Evolutionary conservation across 2,329 filamentous ascomycete genomes (phyloP).

Genomic region (Fusarium sulawesiense): DNA sequence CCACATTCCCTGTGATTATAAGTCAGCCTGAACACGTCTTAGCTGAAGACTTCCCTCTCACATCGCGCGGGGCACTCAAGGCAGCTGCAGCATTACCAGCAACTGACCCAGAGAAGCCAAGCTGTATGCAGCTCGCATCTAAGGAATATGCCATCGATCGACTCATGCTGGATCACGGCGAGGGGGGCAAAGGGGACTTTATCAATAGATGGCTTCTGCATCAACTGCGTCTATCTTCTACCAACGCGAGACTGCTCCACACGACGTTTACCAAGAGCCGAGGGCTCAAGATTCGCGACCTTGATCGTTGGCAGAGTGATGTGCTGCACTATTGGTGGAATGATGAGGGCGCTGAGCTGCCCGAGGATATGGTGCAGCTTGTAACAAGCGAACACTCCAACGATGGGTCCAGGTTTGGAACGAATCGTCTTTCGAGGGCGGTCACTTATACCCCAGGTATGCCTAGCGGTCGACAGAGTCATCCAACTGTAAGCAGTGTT

Average conservation of each 20-base stretch:
- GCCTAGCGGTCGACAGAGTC: slow-evolving; percentile 8
- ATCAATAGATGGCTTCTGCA: slow-evolving; percentile 66
- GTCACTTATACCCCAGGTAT: slow-evolving; percentile 43
- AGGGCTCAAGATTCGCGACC: slow-evolving; percentile 50
- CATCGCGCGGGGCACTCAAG: slow-evolving; percentile 56
- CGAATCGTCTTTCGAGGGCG: slow-evolving; percentile 45
- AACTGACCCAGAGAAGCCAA: slow-evolving; percentile 50
- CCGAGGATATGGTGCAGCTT: slow-evolving; percentile 21
- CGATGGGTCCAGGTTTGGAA: slow-evolving; percentile 43
- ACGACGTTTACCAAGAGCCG: slow-evolving; percentile 46
- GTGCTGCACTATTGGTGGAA: slow-evolving; percentile 55
- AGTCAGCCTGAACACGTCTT: slow-evolving; percentile 61
- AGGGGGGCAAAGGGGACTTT: slow-evolving; percentile 57
- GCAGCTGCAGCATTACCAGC: slow-evolving; percentile 53
- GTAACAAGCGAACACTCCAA: slow-evolving; percentile 43
- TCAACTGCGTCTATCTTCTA: slow-evolving; percentile 58
- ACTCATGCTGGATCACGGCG: slow-evolving; percentile 53
- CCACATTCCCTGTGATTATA: slow-evolving; percentile 59
- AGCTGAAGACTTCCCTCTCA: slow-evolving; percentile 51
- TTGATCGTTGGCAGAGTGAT: slow-evolving; percentile 53
- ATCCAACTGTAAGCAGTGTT: slow-evolving; percentile 16
- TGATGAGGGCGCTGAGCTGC: slow-evolving; percentile 41
- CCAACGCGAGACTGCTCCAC: slow-evolving; percentile 59
- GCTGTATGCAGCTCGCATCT: slow-evolving; percentile 54
- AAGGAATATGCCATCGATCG: slow-evolving; percentile 63